Percentiles rank a stretch among this genome's conserved stretches.
These are phyloP conservation scores for Aspergillus versicolor DNA, from an alignment of 2,329 filamentous ascomycete genomes.

Conservation along the genomic window DNA sequence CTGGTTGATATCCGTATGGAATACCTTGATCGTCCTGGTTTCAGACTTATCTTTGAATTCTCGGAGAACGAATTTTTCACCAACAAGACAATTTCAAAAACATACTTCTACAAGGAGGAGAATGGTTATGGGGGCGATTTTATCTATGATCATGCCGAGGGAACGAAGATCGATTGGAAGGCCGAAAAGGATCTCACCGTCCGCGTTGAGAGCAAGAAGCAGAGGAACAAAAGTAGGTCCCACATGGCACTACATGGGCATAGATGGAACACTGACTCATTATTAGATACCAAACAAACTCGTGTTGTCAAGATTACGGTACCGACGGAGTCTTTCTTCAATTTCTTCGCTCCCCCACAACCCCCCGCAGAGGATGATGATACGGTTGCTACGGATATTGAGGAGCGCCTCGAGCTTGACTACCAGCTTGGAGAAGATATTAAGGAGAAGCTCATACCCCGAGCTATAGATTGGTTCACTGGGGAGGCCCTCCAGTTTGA, in stretches of 20 bases:
- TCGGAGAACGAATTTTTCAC: slow-evolving; percentile 93
- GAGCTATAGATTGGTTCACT: slow-evolving; percentile 99
- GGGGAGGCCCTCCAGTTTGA: slow-evolving; percentile 96
- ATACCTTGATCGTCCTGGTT: slow-evolving; percentile 96
- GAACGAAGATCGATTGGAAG: slow-evolving; percentile 98
- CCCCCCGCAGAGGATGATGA: slow-evolving; percentile 69
- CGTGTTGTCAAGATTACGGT: slow-evolving; percentile 99
- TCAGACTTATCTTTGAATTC: slow-evolving; percentile 98
- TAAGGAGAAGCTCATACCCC: slow-evolving; percentile 99
- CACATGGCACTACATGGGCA: neutral
- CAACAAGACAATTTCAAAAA: slow-evolving; percentile 97
- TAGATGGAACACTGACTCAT: slow-evolving; percentile 8
- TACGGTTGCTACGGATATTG: slow-evolving; percentile 82
- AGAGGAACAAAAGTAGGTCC: slow-evolving; percentile 93
- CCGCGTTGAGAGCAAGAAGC: slow-evolving; percentile 97
- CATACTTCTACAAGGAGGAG: slow-evolving; percentile 98
- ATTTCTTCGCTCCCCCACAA: slow-evolving; percentile 96
- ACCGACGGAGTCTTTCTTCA: slow-evolving; percentile 97
- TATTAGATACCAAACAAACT: slow-evolving; percentile 93
- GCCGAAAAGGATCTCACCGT: slow-evolving; percentile 89
- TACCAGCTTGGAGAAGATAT: slow-evolving; percentile 99
- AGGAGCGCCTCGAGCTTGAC: slow-evolving; percentile 96
- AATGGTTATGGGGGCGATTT: slow-evolving; percentile 98
- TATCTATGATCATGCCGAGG: slow-evolving; percentile 98
- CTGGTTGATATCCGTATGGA: slow-evolving; percentile 96